phyloP scores from a whole-genome alignment of 352 stramenopile genomes.

The Pythium chondricola region DNA sequence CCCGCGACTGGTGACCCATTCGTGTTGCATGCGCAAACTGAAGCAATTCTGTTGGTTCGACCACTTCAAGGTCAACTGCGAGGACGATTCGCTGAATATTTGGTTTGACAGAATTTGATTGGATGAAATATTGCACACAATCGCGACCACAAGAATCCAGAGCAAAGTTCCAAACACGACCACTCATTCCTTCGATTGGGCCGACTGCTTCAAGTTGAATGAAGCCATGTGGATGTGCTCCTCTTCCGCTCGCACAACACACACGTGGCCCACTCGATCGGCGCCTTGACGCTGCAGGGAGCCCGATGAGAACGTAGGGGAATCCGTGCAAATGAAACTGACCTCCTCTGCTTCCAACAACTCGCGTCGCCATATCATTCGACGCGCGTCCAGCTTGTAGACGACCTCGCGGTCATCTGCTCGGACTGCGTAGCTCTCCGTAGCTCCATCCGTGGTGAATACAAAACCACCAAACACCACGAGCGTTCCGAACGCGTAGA shows the following conservation, averaged over 20 bases:
- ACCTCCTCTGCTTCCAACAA: slow-evolving; percentile 15
- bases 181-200: too few relatives aligned
- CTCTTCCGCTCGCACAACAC: slow-evolving; percentile 5
- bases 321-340: not conserved
- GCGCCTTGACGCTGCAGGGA: slow-evolving; percentile 10
- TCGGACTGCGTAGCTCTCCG: slow-evolving; percentile 3
- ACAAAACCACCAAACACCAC: slow-evolving; percentile 17
- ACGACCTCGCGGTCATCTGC: slow-evolving; percentile 18
- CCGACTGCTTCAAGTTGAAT: slow-evolving; percentile 10
- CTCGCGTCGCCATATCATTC: slow-evolving; percentile 68
- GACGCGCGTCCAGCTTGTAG: slow-evolving; percentile 54
- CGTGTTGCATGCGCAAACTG: slow-evolving; percentile 22
- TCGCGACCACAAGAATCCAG: slow-evolving; percentile 20
- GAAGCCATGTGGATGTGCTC: slow-evolving; percentile 27
- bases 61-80: slow-evolving; percentile 14
- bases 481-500: slow-evolving; percentile 9
- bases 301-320: slow-evolving; percentile 21
- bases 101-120: not conserved
- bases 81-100: too few relatives aligned
- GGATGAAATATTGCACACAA: slow-evolving; percentile 1
- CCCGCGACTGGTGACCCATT: not conserved
- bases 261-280: slow-evolving; percentile 15
- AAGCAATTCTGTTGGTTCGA: slow-evolving; percentile 5
- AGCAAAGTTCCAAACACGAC: not conserved
- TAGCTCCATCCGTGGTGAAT: slow-evolving; percentile 15